Base-by-base conservation (phyloP, 164 flowering plant genomes). In the Magnolia sinica region DNA sequence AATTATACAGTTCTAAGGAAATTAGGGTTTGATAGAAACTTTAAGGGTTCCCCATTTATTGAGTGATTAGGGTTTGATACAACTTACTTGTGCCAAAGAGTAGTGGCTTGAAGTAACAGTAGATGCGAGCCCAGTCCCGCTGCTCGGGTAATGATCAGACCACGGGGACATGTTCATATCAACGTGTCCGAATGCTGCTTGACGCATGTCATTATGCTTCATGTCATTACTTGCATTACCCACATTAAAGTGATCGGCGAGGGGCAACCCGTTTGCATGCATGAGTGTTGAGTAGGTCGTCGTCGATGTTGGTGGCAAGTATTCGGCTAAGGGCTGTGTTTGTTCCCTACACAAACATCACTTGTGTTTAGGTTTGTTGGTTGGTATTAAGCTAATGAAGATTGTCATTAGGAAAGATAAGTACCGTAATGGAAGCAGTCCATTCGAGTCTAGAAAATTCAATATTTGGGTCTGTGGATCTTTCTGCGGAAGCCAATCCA, bases 341-440 rank as follows among this genome's bases (percentile, higher is more conserved):
- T 79, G 76, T 50, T 84, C 79, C 65, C 87, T 79, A 63, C 3
- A 77, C 37, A 66, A 29, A 66, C 65, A 19, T 8, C 18, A 14
- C 51, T 29, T 23, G 2, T 6, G 8, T 24, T 67, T 55, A n/a
- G 27, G 6, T 5, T 50, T 7, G 11, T 11, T 55, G 10, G 29
- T 8, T 19, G 7, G 19, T 65, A 3, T 24, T 4, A 19, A 6
- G 50, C 19, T 3, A 64, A 50, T 45, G 61, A 20, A 24, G 5
- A n/a, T 20, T 73, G 66, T 55, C 76, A 64, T n/a, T 68, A 77
- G 8, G 79, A 16, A 31, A 1, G 52, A 69, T 63, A 68, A 1
- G 19, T 50, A 88, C 90, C 87, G 83, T 10, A 76, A 2, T 0
- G 88, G 87, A 77, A 86, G 82, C 51, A 84, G 83, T 18, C 83